Percentiles rank a stretch among this genome's conserved stretches.
Conservation (phyloP, 2,329 filamentous ascomycete genomes). For the Arthrinium phaeospermum region DNA sequence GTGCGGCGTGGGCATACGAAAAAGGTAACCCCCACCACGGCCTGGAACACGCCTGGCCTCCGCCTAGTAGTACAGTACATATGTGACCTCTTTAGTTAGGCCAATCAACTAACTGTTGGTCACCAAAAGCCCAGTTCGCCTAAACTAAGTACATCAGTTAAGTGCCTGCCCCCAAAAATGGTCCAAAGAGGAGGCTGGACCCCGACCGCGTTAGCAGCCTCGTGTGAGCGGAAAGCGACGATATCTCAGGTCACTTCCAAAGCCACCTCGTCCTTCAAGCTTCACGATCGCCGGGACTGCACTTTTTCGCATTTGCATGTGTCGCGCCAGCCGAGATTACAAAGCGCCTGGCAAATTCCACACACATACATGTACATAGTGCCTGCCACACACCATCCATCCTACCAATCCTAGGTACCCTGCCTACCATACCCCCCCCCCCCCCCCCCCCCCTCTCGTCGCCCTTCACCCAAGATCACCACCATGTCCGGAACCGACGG, state of each 20-base stretch:
- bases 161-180: background rate
- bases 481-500: background rate
- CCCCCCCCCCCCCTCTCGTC: background rate
- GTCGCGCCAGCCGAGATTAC: background rate
- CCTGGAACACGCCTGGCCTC: background rate
- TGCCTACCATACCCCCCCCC: background rate
- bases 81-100: background rate
- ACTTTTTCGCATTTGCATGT: background rate
- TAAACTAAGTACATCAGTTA: background rate
- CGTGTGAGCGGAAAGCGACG: background rate
- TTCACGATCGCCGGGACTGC: background rate
- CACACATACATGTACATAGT: no score
- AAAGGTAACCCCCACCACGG: background rate
- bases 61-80: no score
- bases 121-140: background rate
- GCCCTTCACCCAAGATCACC: background rate
- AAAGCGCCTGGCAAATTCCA: background rate
- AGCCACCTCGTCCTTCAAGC: background rate
- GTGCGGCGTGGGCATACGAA: background rate
- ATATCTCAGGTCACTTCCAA: background rate
- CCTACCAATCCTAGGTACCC: background rate
- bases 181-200: slow-evolving; percentile 11
- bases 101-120: background rate
- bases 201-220: background rate
- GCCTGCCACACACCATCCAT: no score